Evolutionary conservation across 2,329 filamentous ascomycete genomes (phyloP).

Genomic region (Chrysoporthe puriensis): DNA sequence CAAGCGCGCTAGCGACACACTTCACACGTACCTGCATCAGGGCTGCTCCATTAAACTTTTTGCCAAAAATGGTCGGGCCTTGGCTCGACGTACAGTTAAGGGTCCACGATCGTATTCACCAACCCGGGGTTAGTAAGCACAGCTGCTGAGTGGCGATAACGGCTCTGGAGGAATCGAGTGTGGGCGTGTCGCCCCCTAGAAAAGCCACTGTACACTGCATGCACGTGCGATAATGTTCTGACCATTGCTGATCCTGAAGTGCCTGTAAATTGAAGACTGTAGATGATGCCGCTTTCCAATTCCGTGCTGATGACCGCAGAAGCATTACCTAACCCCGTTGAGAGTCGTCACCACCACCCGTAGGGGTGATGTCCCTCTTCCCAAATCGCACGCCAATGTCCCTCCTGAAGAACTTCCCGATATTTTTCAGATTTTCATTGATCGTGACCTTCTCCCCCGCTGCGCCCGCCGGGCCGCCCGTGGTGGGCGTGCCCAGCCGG

Average conservation of each 20-base stretch:
- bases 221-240: conserved; percentile 6
- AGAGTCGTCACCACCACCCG: conserved; percentile 33
- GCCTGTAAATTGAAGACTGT: not conserved
- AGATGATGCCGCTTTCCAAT: not conserved
- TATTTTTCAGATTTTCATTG: conserved; percentile 92
- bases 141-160: not conserved
- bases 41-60: not conserved
- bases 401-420: conserved; percentile 93
- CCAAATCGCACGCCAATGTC: conserved; percentile 81
- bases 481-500: conserved; percentile 67
- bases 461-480: conserved; percentile 34
- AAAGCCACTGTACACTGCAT: not conserved
- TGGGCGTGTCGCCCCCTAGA: not conserved
- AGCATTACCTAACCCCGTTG: conserved; percentile 16
- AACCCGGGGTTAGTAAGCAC: not conserved
- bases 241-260: not conserved
- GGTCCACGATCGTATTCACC: no score
- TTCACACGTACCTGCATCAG: not conserved
- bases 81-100: not conserved
- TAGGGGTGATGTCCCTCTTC: conserved; percentile 54
- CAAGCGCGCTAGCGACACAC: not conserved
- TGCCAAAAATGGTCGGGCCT: not conserved
- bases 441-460: conserved; percentile 68
- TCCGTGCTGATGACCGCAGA: not conserved
- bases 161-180: not conserved